Conservation (phyloP, 2,329 filamentous ascomycete genomes). For the Eutypa lata region DNA sequence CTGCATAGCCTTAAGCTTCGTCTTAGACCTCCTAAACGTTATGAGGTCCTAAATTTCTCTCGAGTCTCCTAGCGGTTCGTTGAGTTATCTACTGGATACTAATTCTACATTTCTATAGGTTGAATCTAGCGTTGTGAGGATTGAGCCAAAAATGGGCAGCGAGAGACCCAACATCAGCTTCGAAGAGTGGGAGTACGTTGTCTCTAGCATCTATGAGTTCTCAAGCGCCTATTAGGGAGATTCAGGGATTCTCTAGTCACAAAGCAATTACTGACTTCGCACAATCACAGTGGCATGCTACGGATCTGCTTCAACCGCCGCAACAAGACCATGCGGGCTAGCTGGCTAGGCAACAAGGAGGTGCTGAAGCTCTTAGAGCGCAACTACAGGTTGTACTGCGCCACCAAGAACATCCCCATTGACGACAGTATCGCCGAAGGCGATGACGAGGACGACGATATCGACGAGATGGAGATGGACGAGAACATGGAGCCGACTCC, state of each 20-base stretch:
- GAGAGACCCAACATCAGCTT: slow-evolving; percentile 83
- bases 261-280: neutral
- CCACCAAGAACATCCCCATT: slow-evolving; percentile 75
- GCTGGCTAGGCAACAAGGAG: slow-evolving; percentile 75
- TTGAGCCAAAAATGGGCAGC: slow-evolving; percentile 78
- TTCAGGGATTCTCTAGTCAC: neutral
- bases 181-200: slow-evolving; percentile 77
- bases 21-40: too few relatives aligned
- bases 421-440: slow-evolving; percentile 62
- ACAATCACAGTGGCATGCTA: slow-evolving; percentile 58
- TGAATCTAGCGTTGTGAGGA: slow-evolving; percentile 84
- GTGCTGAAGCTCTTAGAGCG: slow-evolving; percentile 79
- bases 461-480: slow-evolving; percentile 35
- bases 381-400: slow-evolving; percentile 89
- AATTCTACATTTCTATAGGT: slow-evolving; percentile 57
- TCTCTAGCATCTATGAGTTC: slow-evolving; percentile 3
- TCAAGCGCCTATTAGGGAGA: neutral
- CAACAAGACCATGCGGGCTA: slow-evolving; percentile 84
- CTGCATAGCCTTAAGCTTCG: too few relatives aligned
- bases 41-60: too few relatives aligned
- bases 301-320: slow-evolving; percentile 75
- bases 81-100: too few relatives aligned
- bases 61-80: too few relatives aligned
- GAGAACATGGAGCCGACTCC: slow-evolving; percentile 38
- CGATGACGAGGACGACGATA: slow-evolving; percentile 33